Conservation (phyloP, 331 rosid species). For the Quercus lobata region DNA sequence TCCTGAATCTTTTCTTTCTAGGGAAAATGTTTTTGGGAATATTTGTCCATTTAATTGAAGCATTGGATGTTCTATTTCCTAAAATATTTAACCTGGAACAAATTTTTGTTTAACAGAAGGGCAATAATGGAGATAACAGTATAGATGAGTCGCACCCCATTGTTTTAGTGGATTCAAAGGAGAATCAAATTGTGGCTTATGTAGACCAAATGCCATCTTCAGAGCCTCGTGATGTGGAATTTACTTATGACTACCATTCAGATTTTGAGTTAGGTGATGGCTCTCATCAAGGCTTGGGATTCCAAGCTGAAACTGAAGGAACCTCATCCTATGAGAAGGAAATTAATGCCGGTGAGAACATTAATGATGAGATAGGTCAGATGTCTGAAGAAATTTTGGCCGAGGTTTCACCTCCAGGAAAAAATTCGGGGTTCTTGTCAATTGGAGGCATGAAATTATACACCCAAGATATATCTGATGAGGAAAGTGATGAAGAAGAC, state of each 20-base stretch:
- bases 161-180: conserved; percentile 43
- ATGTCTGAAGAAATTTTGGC: conserved; percentile 37
- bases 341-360: conserved; percentile 32
- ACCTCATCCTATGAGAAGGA: conserved; percentile 47
- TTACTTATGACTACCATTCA: conserved; percentile 52
- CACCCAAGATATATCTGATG: conserved; percentile 72
- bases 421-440: conserved; percentile 82
- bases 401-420: conserved; percentile 22
- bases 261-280: conserved; percentile 74
- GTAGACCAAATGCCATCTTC: conserved; percentile 51
- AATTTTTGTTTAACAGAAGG: conserved; percentile 45
- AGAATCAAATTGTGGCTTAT: conserved; percentile 38
- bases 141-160: conserved; percentile 38
- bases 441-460: conserved; percentile 79
- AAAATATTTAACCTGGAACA: conserved; percentile 2
- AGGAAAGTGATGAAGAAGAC: conserved; percentile 50
- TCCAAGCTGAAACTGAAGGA: conserved; percentile 49
- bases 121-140: conserved; percentile 20
- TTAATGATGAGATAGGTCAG: conserved; percentile 26
- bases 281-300: conserved; percentile 80
- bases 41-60: neutral
- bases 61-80: neutral
- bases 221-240: conserved; percentile 33
- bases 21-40: neutral
- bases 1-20: neutral